Evolutionary conservation across 1,139 yeast genomes (phyloP), one percentile per base, ranked within the genome.

Genomic region (Lodderomyces jiufengensis): DNA sequence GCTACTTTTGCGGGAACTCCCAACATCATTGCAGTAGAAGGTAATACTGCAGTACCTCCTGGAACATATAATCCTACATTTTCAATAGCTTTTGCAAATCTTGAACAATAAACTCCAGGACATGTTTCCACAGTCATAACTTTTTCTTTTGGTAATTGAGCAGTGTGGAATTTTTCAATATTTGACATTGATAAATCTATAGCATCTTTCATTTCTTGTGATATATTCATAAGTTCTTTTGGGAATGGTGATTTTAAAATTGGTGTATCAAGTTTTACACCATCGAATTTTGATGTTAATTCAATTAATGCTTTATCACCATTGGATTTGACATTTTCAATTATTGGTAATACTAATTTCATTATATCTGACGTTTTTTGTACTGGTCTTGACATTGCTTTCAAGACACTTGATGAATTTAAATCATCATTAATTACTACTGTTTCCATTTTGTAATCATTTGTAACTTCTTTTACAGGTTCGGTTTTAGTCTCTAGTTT

Each of bases 1-100:
- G 99, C 99, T 41, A 92, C 99, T 61, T 82, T 78, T 12, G 98
- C 98, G n/a, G 98, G 98, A 27, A 92, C 97, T 52, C 98, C 97
- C 52, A 92, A 75, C 97, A 92, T 92, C 67, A 92, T 76, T 9
- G 98, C 95, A 13, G 99, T 92, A 10, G 97, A 90, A 26, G 99
- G 99, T 46, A 92, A 73, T 22, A 94, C 94, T 1, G 99, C 99
- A 34, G 98, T 88, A 49, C 99, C 99, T 49, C 99, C 99, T 34
- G 99, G 98, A 40, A 92, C 87, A 57, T 92, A 92, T 43, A 94
- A 75, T 41, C 98, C 99, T 35, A 92, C 98, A 41, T 78, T 81
- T 54, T 87, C 95, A 50, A 92, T 88, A 7, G 98, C 95, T 52
- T 95, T 80, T 10, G 97, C 85, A 61, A 92, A 92, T 54, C 99